These are phyloP conservation scores for Diutina catenulata DNA, from an alignment of 1,139 yeast genomes.

Conservation along the genomic window DNA sequence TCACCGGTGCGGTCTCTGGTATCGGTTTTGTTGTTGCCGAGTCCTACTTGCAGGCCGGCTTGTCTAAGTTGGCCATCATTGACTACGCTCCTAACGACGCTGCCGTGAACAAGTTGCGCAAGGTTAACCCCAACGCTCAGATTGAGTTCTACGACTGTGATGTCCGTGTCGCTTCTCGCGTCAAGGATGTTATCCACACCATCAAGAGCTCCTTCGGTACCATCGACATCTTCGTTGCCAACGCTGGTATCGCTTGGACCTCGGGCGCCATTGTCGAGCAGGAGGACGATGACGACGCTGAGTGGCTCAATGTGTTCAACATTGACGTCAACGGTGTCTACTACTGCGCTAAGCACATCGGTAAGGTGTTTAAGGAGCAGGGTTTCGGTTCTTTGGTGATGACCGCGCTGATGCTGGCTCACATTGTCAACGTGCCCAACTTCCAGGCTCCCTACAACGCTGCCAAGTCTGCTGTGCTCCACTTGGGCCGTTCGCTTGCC, in stretches of 20 bases:
- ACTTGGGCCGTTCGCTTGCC: constrained; percentile 21
- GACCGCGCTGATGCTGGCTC: constrained; percentile 57
- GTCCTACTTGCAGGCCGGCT: constrained; percentile 34
- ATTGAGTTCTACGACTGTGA: constrained; percentile 21
- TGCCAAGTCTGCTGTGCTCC: constrained; percentile 23
- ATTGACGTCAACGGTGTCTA: constrained; percentile 35
- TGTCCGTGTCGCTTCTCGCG: constrained; percentile 28
- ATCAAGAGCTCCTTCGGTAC: constrained; percentile 24
- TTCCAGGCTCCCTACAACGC: constrained; percentile 51
- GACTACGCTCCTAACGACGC: constrained; percentile 26
- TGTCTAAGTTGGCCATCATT: constrained; percentile 28
- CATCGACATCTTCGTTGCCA: constrained; percentile 41
- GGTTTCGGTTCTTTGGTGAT: constrained; percentile 42
- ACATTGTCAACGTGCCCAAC: constrained; percentile 56
- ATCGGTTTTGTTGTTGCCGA: constrained; percentile 34
- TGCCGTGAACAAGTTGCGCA: constrained; percentile 18
- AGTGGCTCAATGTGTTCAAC: constrained; percentile 32
- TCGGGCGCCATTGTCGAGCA: constrained; percentile 25
- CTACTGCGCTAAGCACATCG: constrained; percentile 32
- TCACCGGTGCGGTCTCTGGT: constrained; percentile 36
- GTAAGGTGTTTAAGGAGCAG: constrained; percentile 26
- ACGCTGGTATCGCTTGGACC: constrained; percentile 41
- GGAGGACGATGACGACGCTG: constrained; percentile 24
- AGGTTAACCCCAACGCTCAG: constrained; percentile 15
- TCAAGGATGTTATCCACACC: constrained; percentile 19